A percentile compares a stretch with the other conserved stretches of the same genome.
phyloP scores from a whole-genome alignment of 1,284 basidiomycete genomes.

The Salmacisia buchloeana region DNA sequence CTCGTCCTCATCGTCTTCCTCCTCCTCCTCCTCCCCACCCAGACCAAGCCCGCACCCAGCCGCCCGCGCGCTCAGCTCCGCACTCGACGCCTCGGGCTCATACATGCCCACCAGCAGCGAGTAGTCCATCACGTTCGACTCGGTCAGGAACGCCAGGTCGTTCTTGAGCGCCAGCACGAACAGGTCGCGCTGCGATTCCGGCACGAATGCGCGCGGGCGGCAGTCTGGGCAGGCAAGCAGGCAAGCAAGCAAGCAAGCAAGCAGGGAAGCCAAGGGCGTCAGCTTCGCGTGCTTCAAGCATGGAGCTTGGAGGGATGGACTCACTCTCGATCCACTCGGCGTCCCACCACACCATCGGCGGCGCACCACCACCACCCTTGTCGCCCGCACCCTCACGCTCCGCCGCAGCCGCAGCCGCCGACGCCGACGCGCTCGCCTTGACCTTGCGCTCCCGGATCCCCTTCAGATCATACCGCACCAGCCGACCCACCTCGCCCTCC shows the following conservation, averaged over 20 bases:
- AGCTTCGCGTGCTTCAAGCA: too few relatives aligned
- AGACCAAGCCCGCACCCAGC: not conserved
- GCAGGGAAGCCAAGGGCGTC: too few relatives aligned
- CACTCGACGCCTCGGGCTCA: conserved; percentile 21
- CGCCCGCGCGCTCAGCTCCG: conserved; percentile 20
- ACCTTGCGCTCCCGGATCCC: conserved; percentile 38
- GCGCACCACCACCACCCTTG: conserved; percentile 14
- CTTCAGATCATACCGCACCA: conserved; percentile 37
- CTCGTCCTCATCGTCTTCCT: conserved; percentile 9
- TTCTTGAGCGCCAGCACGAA: conserved; percentile 34
- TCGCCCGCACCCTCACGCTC: conserved; percentile 12
- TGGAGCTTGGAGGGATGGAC: not conserved
- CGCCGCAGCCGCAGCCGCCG: conserved; percentile 22
- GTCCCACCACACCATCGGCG: conserved; percentile 18
- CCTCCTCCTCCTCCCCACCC: not conserved
- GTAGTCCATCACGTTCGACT: conserved; percentile 44
- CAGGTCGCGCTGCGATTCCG: conserved; percentile 30
- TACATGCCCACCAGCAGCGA: conserved; percentile 41
- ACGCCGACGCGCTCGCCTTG: conserved; percentile 16
- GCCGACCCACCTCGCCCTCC: conserved; percentile 11
- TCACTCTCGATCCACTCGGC: conserved; percentile 20
- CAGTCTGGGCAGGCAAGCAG: conserved; percentile 12
- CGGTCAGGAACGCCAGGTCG: conserved; percentile 37
- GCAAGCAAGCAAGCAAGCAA: too few relatives aligned
- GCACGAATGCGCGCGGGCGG: conserved; percentile 29